Evolutionary conservation across 306 rosid species (phyloP), one percentile per base, ranked within the genome.

Genomic region (Medicago lupulina): DNA sequence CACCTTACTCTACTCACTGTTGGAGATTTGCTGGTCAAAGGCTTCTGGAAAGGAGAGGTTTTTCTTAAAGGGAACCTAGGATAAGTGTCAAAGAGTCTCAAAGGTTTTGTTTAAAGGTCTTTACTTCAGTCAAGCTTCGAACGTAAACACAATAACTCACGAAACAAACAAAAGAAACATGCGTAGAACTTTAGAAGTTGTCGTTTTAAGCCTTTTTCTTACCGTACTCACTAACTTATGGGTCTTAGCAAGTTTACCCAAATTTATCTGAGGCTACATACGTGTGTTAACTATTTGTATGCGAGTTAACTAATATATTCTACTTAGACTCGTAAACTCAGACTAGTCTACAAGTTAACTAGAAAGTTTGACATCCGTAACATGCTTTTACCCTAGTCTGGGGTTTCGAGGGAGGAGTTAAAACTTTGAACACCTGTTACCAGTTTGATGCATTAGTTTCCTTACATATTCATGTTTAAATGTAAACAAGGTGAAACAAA

Each of bases 391-490:
- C 64, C 36, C 51, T 39, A 34, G 10, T 54, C 38, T 49, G 49
- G 72, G 81, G 55, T 47, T 55, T 19, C 47, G 39, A 21, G 66
- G 70, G 15, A 74, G 53, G 76, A 58, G n/a, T 43, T 55, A 67
- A 36, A 18, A 28, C 31, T 49, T 60, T 60, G 8, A 31, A 53
- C 15, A 15, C 25, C 44, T 55, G 53, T 72, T 18, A 54, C 64
- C 68, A 18, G 7, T 40, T 34, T 4, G 38, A 34, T 34, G 38
- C 38, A 34, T 34, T 34, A 4, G 38, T 34, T 34, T 34, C 38
- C 38, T 34, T 34, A 34, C 38, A 34, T 34, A 34, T 7, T 34
- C 38, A 34, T 34, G 6, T 7, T 34, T 34, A 34, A 34, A 34
- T 34, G 38, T 34, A 34, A 34, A 34, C 38, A 34, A 34, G 38